These are phyloP conservation scores for Candida gigantensis DNA, from an alignment of 1,139 yeast species.

Conservation along the genomic window DNA sequence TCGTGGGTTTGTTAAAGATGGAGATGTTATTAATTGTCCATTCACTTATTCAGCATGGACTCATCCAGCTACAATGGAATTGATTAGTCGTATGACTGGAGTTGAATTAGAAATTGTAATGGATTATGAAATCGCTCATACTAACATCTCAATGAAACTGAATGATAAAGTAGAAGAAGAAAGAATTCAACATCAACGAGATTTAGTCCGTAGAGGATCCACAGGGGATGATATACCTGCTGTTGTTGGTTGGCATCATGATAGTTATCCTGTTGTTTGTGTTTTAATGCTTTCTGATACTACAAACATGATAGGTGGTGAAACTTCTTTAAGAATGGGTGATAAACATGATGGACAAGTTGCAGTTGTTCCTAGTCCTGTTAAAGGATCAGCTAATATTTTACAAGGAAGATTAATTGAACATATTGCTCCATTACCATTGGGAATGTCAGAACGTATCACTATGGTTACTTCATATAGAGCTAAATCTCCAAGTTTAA, in stretches of 20 bases:
- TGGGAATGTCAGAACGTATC: conserved; percentile 54
- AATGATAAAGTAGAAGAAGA: conserved; percentile 21
- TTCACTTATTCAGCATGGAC: conserved; percentile 57
- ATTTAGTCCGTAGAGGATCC: conserved; percentile 15
- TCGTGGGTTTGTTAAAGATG: conserved; percentile 48
- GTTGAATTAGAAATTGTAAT: conserved; percentile 51
- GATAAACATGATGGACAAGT: conserved; percentile 25
- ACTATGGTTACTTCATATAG: conserved; percentile 49
- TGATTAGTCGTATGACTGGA: conserved; percentile 54
- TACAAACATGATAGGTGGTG: conserved; percentile 58
- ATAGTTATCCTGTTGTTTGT: conserved; percentile 63
- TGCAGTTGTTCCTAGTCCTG: conserved; percentile 53
- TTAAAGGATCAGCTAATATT: conserved; percentile 54
- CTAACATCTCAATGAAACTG: conserved; percentile 44
- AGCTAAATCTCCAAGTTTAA: conserved; percentile 27
- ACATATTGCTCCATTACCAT: conserved; percentile 59
- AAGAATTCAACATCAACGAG: conserved; percentile 16
- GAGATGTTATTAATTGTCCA: conserved; percentile 32
- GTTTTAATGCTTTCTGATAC: conserved; percentile 63
- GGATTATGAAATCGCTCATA: conserved; percentile 57
- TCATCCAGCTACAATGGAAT: conserved; percentile 53
- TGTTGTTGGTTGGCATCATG: conserved; percentile 60
- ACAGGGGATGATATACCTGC: conserved; percentile 45
- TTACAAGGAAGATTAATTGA: conserved; percentile 56
- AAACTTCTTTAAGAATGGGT: conserved; percentile 54